Evolutionary conservation across 306 rosid species (phyloP).

Genomic region (Fragaria ananassa): DNA sequence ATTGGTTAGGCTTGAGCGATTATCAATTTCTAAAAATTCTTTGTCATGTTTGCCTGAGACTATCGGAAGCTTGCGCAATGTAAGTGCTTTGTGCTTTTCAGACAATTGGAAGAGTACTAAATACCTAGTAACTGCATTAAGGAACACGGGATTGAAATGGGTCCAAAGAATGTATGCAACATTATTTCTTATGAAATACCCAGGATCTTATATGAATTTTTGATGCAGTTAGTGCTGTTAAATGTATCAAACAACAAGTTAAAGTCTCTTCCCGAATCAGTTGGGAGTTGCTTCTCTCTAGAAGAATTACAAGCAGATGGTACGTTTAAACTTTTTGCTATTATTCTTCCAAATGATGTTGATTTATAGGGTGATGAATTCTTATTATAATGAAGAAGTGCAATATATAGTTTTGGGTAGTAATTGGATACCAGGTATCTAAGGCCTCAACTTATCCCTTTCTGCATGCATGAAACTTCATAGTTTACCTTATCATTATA

Average conservation of each 20-base stretch:
- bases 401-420: not conserved
- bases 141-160: not conserved
- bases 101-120: not conserved
- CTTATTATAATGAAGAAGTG: not conserved
- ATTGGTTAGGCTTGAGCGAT: constrained; percentile 79
- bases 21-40: constrained; percentile 71
- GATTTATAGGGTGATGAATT: not conserved
- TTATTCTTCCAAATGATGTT: constrained; percentile 6
- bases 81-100: constrained; percentile 38
- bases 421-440: not conserved
- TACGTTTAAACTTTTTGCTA: constrained; percentile 22
- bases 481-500: not conserved
- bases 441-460: not conserved
- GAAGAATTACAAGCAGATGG: constrained; percentile 97
- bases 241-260: constrained; percentile 82
- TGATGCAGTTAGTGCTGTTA: constrained; percentile 76
- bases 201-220: constrained; percentile 25
- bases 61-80: constrained; percentile 95
- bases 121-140: not conserved
- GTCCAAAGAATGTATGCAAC: not conserved
- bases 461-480: not conserved
- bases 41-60: constrained; percentile 68
- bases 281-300: constrained; percentile 88
- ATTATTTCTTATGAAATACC: constrained; percentile 14
- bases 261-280: constrained; percentile 83